Percentiles rank a stretch among this genome's conserved stretches.
Conservation (phyloP, 129 eudicot genomes). For the Centrapalus pauciflorus region DNA sequence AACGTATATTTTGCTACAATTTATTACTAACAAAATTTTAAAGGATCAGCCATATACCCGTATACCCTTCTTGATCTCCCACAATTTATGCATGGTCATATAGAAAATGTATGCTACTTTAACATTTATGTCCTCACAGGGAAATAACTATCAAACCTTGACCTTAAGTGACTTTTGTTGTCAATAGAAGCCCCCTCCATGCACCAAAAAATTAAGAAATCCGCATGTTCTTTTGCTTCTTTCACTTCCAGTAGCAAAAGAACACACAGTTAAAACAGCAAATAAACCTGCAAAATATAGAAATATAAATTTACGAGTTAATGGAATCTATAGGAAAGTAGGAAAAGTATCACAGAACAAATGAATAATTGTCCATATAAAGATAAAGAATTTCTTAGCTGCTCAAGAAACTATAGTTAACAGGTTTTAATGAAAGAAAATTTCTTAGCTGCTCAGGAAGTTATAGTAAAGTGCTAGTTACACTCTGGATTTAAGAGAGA, state of each 20-base stretch:
- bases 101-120: constrained; percentile 17
- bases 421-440: no score
- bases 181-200: constrained; percentile 14
- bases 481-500: no score
- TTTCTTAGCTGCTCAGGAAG: no score
- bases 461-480: no score
- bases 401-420: background rate
- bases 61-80: constrained; percentile 18
- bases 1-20: constrained; percentile 7
- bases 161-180: constrained; percentile 19
- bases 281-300: constrained; percentile 20
- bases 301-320: background rate
- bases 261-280: background rate
- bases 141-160: constrained; percentile 6
- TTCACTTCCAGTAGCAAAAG: constrained; percentile 23
- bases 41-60: constrained; percentile 21
- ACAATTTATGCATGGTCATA: constrained; percentile 23
- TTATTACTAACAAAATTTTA: constrained; percentile 15
- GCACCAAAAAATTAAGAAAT: constrained; percentile 6
- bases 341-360: background rate
- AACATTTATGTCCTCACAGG: constrained; percentile 10
- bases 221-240: constrained; percentile 1
- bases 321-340: background rate
- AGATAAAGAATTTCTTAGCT: background rate
- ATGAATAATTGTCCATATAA: background rate